Percentiles rank a stretch among this genome's conserved stretches.
phyloP scores from a whole-genome alignment of 2,329 filamentous ascomycete species.

The Xylaria arbuscula region DNA sequence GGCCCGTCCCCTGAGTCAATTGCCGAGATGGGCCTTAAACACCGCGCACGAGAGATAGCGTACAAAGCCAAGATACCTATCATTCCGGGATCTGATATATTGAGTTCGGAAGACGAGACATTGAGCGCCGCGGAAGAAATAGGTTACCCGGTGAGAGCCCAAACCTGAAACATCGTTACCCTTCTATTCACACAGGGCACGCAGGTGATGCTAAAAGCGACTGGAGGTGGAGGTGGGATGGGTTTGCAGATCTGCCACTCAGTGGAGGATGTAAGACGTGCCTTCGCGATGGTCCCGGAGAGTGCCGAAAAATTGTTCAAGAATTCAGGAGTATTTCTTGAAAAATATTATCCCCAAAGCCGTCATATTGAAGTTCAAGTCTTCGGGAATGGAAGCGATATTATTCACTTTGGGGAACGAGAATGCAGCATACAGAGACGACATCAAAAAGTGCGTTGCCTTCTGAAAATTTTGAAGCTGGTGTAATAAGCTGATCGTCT shows the following conservation, averaged over 20 bases:
- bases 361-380: conserved; percentile 64
- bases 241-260: conserved; percentile 68
- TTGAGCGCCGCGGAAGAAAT: conserved; percentile 55
- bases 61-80: conserved; percentile 51
- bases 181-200: background rate
- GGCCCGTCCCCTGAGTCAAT: conserved; percentile 67
- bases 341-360: conserved; percentile 64
- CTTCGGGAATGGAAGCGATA: conserved; percentile 71
- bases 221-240: conserved; percentile 70
- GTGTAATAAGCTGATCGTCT: background rate
- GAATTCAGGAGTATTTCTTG: conserved; percentile 71
- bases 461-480: background rate
- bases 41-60: conserved; percentile 38
- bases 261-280: conserved; percentile 56
- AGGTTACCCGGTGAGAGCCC: conserved; percentile 55
- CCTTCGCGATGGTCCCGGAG: conserved; percentile 65
- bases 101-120: conserved; percentile 63
- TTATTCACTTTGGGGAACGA: conserved; percentile 70
- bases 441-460: conserved; percentile 62
- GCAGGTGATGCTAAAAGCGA: conserved; percentile 63
- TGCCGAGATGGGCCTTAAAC: conserved; percentile 52
- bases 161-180: background rate
- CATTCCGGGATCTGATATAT: conserved; percentile 50
- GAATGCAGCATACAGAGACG: conserved; percentile 75
- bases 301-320: conserved; percentile 69